These are phyloP conservation scores for Nyssa sinensis DNA, from an alignment of 148 eudicot genomes.

Conservation along the genomic window DNA sequence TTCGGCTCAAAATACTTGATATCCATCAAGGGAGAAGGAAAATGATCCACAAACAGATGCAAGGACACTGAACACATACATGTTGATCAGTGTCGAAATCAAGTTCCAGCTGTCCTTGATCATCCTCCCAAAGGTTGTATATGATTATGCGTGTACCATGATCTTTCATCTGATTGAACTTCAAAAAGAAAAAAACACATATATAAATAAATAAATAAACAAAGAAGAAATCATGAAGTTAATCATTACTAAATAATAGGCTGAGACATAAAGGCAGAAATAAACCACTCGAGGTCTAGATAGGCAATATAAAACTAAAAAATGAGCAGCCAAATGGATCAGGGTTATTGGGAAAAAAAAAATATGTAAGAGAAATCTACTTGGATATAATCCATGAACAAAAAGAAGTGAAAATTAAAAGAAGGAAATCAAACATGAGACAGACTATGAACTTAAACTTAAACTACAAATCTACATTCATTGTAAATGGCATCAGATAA, in stretches of 20 bases:
- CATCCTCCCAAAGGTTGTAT: constrained; percentile 99
- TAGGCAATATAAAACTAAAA: neutral
- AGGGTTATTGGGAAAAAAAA: neutral
- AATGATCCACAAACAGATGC: constrained; percentile 3
- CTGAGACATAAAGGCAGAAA: neutral
- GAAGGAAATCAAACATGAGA: neutral
- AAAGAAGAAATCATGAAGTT: neutral
- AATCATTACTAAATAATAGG: neutral
- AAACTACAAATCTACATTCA: neutral
- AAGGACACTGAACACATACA: constrained; percentile 35
- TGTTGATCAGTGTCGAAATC: constrained; percentile 80
- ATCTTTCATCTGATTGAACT: constrained; percentile 70
- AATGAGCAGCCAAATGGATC: neutral
- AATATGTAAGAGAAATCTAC: neutral
- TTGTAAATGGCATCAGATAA: neutral
- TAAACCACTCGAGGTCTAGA: neutral
- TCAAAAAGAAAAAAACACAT: constrained; percentile 1
- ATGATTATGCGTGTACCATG: constrained; percentile 86
- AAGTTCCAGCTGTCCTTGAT: constrained; percentile 71
- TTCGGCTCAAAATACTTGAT: neutral
- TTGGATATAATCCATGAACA: neutral
- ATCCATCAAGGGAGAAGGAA: neutral
- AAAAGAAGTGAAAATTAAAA: neutral
- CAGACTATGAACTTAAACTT: neutral
- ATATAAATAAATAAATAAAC: too few relatives aligned